Base-by-base conservation (phyloP, 1,284 basidiomycete genomes). In the Sanghuangporus weigelae region DNA sequence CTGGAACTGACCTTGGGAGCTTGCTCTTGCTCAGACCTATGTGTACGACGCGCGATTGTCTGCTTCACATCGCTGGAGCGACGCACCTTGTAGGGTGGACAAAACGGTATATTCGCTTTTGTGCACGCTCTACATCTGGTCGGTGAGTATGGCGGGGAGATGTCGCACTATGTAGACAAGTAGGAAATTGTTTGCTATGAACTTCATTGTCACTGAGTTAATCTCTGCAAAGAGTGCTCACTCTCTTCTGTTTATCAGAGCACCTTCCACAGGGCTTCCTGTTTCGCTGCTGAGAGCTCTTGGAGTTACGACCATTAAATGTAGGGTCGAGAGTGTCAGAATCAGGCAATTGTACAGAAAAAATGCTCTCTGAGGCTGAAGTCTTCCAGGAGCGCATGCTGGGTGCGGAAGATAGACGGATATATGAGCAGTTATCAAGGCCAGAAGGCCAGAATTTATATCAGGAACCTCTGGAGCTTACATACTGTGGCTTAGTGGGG, bases 221-320 rank as follows among this genome's bases (percentile, higher is more conserved):
- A 5, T 31, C 3, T 31, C 26, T 31, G 16, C 31, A 54, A 54
- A 3, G 31, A 19, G 44, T 35, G 23, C 48, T 36, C 26, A 62
- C 60, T 42, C 57, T 62, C 44, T 57, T 62, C 46, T 62, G 61
- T 46, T 39, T 57, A n/a, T 50, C 36, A 14, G 61, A 62, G 46
- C 61, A 62, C 31, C 61, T 49, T 14, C 61, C 61, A 36, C 61
- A 62, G 6, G 61, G 61, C 23, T 39, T 57, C 54, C 26, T 57
- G 54, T 62, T 62, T 16, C 61, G 60, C 21, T 12, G 38, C 40
- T 21, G 57, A 8, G 31, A 3, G 12, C n/a, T 31, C 23, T 44
- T 39, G 16, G 57, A 35, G 23, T 16, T 23, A 46, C 19, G 6
- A 3, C 40, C 8, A 4, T 16, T 7, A 5, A 44, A 3, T 3